Evolutionary conservation across 192 early-diverging fungal genomes (phyloP).

Genomic region (Umbelopsis sp.): DNA sequence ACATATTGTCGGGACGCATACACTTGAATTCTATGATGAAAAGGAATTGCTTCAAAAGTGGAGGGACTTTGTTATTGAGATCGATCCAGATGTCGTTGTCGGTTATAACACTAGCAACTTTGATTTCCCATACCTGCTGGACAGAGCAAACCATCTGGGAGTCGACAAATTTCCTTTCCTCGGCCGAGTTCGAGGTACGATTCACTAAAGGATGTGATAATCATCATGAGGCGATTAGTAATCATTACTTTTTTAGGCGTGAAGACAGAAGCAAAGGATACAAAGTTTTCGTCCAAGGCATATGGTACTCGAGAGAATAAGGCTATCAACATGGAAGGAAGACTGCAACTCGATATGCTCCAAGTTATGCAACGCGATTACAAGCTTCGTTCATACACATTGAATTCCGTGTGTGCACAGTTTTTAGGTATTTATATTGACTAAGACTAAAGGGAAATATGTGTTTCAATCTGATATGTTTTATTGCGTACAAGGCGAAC

Average conservation of each 20-base stretch:
- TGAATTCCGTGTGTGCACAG: slow-evolving; percentile 95
- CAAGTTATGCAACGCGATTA: slow-evolving; percentile 95
- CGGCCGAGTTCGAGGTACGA: slow-evolving; percentile 60
- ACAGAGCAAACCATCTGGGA: slow-evolving; percentile 79
- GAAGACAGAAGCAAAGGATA: slow-evolving; percentile 75
- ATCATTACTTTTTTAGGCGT: slow-evolving; percentile 26
- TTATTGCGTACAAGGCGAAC: slow-evolving; percentile 64
- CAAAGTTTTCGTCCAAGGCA: slow-evolving; percentile 90
- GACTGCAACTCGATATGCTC: slow-evolving; percentile 91
- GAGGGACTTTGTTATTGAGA: slow-evolving; percentile 83
- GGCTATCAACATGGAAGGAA: slow-evolving; percentile 84
- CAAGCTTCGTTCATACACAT: slow-evolving; percentile 92
- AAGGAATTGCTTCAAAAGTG: slow-evolving; percentile 77
- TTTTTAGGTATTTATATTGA: slow-evolving; percentile 69
- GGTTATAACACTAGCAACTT: slow-evolving; percentile 98
- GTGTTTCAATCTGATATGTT: neutral
- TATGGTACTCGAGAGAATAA: slow-evolving; percentile 94
- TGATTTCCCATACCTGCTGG: slow-evolving; percentile 95
- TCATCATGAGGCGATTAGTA: neutral
- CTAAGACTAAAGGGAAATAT: too few relatives aligned
- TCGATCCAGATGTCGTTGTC: slow-evolving; percentile 92
- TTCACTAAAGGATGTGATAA: neutral
- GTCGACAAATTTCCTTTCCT: slow-evolving; percentile 81
- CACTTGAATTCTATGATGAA: slow-evolving; percentile 79
- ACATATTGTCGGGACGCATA: slow-evolving; percentile 89